A percentile compares a stretch with the other conserved stretches of the same genome.
phyloP scores from a whole-genome alignment of 345 rosid species.

The Brassica incana region DNA sequence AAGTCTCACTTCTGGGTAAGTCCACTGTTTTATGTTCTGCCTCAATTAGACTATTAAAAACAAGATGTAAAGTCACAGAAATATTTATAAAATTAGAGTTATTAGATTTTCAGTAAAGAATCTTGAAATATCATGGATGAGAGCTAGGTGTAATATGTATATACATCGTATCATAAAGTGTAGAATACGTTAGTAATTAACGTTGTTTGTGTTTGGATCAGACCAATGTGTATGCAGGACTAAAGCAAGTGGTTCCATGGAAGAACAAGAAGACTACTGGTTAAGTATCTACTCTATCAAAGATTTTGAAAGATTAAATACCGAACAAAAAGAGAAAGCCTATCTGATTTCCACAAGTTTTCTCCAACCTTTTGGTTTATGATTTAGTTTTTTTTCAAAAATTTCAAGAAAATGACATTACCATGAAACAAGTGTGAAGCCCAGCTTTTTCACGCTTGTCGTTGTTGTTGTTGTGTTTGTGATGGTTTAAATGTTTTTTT shows the following conservation, averaged over 20 bases:
- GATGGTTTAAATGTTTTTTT: conserved; percentile 19
- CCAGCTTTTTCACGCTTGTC: conserved; percentile 4
- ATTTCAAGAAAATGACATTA: conserved; percentile 18
- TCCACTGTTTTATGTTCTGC: conserved; percentile 27
- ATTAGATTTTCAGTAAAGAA: background rate
- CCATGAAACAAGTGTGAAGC: conserved; percentile 9
- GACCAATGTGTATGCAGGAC: conserved; percentile 63
- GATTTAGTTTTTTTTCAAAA: background rate
- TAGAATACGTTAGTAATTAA: background rate
- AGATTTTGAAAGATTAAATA: background rate
- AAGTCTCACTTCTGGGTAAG: conserved; percentile 72
- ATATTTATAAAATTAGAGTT: background rate
- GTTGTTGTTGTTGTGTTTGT: conserved; percentile 16
- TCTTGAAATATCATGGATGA: background rate
- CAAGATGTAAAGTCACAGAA: background rate
- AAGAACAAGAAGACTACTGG: conserved; percentile 45
- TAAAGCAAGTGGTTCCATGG: conserved; percentile 76
- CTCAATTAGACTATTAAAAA: background rate
- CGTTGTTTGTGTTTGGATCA: conserved; percentile 39
- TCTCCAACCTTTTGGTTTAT: conserved; percentile 3
- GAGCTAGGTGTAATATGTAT: background rate
- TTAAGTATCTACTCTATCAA: conserved; percentile 17
- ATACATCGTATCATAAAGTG: background rate
- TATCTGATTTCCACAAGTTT: background rate
- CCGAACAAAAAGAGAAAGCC: background rate